Percentiles rank a stretch among this genome's conserved stretches.
phyloP scores from a whole-genome alignment of 2,329 filamentous ascomycete genomes.

The Aspergillus costaricaensis region DNA sequence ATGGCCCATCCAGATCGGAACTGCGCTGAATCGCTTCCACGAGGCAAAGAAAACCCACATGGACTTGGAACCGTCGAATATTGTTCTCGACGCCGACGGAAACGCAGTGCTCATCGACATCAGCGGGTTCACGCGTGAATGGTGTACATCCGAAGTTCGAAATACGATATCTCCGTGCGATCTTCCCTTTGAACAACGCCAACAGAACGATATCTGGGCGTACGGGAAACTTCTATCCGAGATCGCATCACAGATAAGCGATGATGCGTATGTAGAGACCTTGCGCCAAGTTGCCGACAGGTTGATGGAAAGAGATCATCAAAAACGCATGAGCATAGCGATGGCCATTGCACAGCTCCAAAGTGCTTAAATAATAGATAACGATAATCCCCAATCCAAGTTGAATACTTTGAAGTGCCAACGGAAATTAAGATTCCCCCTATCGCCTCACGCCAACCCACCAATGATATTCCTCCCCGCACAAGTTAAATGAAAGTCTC shows the following conservation, averaged over 20 bases:
- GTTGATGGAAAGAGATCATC: conserved; percentile 14
- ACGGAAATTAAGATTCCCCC: too few relatives aligned
- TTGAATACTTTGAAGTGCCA: too few relatives aligned
- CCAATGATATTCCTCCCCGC: too few relatives aligned
- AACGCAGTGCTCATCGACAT: conserved; percentile 27
- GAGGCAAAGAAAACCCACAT: conserved; percentile 19
- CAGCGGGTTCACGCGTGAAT: conserved; percentile 22
- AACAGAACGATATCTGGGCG: conserved; percentile 24
- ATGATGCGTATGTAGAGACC: conserved; percentile 8
- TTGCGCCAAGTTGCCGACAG: conserved; percentile 15
- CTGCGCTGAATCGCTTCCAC: conserved; percentile 17
- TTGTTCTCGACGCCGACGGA: conserved; percentile 21
- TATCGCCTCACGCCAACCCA: too few relatives aligned
- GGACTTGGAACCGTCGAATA: conserved; percentile 25
- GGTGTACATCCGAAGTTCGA: conserved; percentile 25
- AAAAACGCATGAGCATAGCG: conserved; percentile 10
- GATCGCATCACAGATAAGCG: conserved; percentile 15
- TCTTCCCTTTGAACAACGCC: conserved; percentile 22
- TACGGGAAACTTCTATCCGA: conserved; percentile 25
- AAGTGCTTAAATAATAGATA: neutral
- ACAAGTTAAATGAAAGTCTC: too few relatives aligned
- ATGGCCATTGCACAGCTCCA: neutral
- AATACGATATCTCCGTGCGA: conserved; percentile 20
- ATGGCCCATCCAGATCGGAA: conserved; percentile 24
- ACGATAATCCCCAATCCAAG: too few relatives aligned